These are phyloP conservation scores for Thraustochytrium sp. DNA, from an alignment of 352 stramenopile genomes.

Conservation along the genomic window DNA sequence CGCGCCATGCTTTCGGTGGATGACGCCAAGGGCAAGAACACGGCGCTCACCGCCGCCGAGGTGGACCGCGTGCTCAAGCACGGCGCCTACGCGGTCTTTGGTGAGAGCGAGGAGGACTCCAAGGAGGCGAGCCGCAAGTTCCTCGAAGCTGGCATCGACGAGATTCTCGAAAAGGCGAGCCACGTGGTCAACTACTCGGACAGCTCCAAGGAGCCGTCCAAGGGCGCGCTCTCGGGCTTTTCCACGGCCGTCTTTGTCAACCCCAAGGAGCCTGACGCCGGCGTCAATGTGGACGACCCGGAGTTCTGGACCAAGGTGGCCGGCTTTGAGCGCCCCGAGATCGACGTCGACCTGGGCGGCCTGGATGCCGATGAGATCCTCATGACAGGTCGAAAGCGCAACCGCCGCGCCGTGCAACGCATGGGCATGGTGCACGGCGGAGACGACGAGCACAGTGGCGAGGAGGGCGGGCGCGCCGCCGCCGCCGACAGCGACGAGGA, in stretches of 20 bases:
- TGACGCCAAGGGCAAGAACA: conserved; percentile 59
- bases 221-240: conserved; percentile 58
- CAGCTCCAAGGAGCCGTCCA: background rate
- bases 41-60: conserved; percentile 71
- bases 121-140: conserved; percentile 80
- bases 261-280: conserved; percentile 47
- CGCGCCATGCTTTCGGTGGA: conserved; percentile 79
- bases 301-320: conserved; percentile 90
- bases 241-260: conserved; percentile 83
- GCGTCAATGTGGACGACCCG: conserved; percentile 81
- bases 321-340: conserved; percentile 50
- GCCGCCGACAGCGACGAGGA: background rate
- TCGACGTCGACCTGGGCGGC: background rate
- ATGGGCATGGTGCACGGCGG: conserved; percentile 34
- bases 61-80: conserved; percentile 85
- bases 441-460: background rate
- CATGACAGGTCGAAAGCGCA: background rate
- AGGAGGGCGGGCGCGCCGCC: background rate
- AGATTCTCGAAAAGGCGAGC: conserved; percentile 41
- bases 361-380: background rate
- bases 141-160: conserved; percentile 25
- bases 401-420: background rate
- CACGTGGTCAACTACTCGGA: conserved; percentile 8
- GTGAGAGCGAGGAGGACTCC: conserved; percentile 81
- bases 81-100: conserved; percentile 87